These are phyloP conservation scores for Kentomonas sorsogonicus DNA, from an alignment of 208 protist genomes.

Conservation along the genomic window DNA sequence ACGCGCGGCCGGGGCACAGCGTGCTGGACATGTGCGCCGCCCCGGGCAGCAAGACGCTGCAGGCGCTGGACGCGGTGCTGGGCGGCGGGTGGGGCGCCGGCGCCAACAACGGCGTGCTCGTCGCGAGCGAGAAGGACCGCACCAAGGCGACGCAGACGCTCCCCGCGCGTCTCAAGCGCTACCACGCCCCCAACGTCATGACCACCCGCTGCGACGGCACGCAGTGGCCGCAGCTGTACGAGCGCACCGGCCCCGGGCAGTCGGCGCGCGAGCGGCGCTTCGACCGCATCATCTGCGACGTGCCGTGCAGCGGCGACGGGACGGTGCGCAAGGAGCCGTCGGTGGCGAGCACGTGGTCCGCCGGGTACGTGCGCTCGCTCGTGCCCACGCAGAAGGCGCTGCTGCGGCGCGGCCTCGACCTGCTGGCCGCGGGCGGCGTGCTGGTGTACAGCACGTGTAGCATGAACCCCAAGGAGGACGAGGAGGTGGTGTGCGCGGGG, in stretches of 20 bases:
- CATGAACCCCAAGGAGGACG: conserved; percentile 95
- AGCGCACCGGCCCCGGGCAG: background rate
- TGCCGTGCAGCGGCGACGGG: conserved; percentile 95
- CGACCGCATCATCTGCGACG: conserved; percentile 93
- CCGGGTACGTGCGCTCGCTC: conserved; percentile 77
- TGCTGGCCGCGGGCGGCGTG: conserved; percentile 70
- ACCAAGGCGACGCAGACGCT: conserved; percentile 91
- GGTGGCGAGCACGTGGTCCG: conserved; percentile 79
- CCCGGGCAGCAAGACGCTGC: conserved; percentile 89
- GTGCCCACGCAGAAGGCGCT: conserved; percentile 87
- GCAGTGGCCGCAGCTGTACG: conserved; percentile 82
- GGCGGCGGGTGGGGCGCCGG: conserved; percentile 28
- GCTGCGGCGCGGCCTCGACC: conserved; percentile 78
- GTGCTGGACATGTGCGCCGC: conserved; percentile 90
- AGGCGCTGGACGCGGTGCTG: conserved; percentile 82
- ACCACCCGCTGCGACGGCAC: conserved; percentile 81
- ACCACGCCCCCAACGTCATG: conserved; percentile 83
- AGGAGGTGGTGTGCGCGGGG: conserved; percentile 90
- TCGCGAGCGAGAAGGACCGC: conserved; percentile 88
- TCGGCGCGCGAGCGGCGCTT: conserved; percentile 51
- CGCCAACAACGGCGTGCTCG: conserved; percentile 54
- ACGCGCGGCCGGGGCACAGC: conserved; percentile 65
- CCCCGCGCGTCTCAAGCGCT: conserved; percentile 83
- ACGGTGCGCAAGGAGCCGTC: conserved; percentile 91
- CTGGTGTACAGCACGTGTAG: conserved; percentile 97